Percentiles rank a stretch among this genome's conserved stretches.
These are phyloP conservation scores for Cryptococcus neoformans DNA, from an alignment of 1,284 basidiomycete species.

Conservation along the genomic window DNA sequence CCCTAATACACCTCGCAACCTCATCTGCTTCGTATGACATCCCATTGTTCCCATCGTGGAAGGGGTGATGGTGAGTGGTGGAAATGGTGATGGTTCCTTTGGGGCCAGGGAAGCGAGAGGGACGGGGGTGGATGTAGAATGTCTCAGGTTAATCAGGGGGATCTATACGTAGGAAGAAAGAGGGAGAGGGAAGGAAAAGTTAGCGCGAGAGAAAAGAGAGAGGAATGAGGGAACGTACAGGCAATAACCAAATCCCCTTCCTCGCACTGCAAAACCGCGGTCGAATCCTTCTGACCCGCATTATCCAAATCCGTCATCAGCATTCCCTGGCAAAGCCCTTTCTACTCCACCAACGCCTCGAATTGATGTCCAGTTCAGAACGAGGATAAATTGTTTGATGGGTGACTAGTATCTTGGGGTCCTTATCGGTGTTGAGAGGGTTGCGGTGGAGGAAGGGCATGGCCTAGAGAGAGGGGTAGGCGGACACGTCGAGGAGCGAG, in stretches of 20 bases:
- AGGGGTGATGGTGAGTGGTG: conserved; percentile 52
- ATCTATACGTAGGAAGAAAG: neutral
- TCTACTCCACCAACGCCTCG: conserved; percentile 46
- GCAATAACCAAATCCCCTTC: conserved; percentile 10
- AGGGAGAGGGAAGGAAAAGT: neutral
- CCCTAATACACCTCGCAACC: conserved; percentile 11
- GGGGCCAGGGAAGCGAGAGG: no score
- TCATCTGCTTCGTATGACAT: no score
- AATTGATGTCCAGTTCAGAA: conserved; percentile 76
- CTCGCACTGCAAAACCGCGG: no score
- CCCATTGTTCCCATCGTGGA: no score
- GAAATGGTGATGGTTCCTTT: conserved; percentile 20
- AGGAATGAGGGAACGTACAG: conserved; percentile 50
- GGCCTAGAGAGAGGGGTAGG: conserved; percentile 75
- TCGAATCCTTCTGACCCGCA: no score
- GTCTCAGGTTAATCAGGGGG: no score
- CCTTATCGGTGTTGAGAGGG: conserved; percentile 9
- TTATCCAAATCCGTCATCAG: conserved; percentile 15
- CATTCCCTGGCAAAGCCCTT: conserved; percentile 38
- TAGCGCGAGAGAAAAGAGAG: conserved; percentile 38
- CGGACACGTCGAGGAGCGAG: conserved; percentile 81
- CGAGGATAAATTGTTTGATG: conserved; percentile 50
- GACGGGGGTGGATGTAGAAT: no score
- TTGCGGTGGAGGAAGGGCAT: conserved; percentile 71
- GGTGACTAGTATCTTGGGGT: conserved; percentile 46